Evolutionary conservation across 192 early-diverging fungal species (phyloP).

Genomic region (Rhizophagus prolifer): DNA sequence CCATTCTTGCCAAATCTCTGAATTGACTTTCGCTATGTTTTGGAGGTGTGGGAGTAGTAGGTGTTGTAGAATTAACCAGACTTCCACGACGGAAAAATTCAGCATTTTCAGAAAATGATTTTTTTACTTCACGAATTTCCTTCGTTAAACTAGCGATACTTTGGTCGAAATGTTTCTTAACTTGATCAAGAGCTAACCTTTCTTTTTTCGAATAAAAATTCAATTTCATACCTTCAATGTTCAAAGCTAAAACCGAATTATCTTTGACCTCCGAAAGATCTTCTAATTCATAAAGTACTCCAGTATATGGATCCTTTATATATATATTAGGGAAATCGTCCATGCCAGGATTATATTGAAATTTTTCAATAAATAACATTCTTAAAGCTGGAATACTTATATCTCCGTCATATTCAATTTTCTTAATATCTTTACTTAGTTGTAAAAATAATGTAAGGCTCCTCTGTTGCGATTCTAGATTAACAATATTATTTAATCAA

Average conservation of each 20-base stretch:
- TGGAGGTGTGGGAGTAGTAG: background rate
- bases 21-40: background rate
- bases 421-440: slow-evolving; percentile 63
- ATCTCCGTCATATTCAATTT: slow-evolving; percentile 51
- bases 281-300: slow-evolving; percentile 67
- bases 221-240: slow-evolving; percentile 48
- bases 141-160: slow-evolving; percentile 40
- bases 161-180: slow-evolving; percentile 47
- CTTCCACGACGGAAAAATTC: slow-evolving; percentile 21
- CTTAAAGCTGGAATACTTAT: slow-evolving; percentile 57
- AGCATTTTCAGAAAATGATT: slow-evolving; percentile 24
- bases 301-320: slow-evolving; percentile 53
- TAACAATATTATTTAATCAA: background rate
- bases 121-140: slow-evolving; percentile 44
- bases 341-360: slow-evolving; percentile 59
- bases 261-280: slow-evolving; percentile 60
- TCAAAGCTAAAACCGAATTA: slow-evolving; percentile 54
- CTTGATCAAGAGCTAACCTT: slow-evolving; percentile 39
- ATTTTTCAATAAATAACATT: slow-evolving; percentile 76
- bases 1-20: slow-evolving; percentile 27
- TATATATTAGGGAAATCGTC: slow-evolving; percentile 68
- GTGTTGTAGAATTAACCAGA: slow-evolving; percentile 1
- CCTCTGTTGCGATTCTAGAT: slow-evolving; percentile 28
- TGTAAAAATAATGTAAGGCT: slow-evolving; percentile 58
- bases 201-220: background rate